phyloP scores from a whole-genome alignment of 1,284 basidiomycete genomes.

The Trichosporon sp. region DNA sequence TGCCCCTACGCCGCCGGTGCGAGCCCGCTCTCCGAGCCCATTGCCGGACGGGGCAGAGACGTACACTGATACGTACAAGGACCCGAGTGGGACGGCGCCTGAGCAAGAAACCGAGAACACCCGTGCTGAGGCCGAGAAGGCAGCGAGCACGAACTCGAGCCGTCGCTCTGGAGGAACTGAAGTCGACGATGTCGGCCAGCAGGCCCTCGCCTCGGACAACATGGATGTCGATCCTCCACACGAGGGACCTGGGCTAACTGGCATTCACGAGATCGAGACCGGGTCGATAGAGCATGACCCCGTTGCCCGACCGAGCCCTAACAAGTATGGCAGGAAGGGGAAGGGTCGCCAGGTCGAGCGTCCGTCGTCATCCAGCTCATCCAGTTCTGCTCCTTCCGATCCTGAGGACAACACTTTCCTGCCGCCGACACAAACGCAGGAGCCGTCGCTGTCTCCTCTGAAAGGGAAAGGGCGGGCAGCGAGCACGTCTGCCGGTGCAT shows the following conservation, averaged over 20 bases:
- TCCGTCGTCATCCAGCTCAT: not conserved
- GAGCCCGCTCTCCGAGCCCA: not conserved
- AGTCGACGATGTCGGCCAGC: not conserved
- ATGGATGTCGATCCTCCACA: not conserved
- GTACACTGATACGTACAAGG: not conserved
- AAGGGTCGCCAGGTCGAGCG: not conserved
- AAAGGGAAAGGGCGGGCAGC: not conserved
- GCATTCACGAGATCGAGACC: not conserved
- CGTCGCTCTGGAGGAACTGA: not conserved
- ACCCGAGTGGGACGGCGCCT: not conserved
- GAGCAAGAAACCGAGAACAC: not conserved
- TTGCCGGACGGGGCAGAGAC: not conserved
- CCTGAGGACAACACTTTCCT: constrained; percentile 24
- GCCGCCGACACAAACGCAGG: not conserved
- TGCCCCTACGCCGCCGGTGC: not conserved
- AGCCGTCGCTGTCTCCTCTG: not conserved
- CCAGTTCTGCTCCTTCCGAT: constrained; percentile 19
- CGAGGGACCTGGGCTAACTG: not conserved
- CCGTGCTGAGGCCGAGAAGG: not conserved
- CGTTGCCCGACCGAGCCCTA: not conserved
- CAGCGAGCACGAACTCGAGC: too few relatives aligned
- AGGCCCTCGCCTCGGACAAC: not conserved
- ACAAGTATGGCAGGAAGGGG: not conserved
- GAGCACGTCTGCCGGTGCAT: not conserved
- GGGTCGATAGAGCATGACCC: not conserved